Base-by-base conservation (phyloP, 495 filamentous ascomycete genomes). In the Chaetomium tenue region DNA sequence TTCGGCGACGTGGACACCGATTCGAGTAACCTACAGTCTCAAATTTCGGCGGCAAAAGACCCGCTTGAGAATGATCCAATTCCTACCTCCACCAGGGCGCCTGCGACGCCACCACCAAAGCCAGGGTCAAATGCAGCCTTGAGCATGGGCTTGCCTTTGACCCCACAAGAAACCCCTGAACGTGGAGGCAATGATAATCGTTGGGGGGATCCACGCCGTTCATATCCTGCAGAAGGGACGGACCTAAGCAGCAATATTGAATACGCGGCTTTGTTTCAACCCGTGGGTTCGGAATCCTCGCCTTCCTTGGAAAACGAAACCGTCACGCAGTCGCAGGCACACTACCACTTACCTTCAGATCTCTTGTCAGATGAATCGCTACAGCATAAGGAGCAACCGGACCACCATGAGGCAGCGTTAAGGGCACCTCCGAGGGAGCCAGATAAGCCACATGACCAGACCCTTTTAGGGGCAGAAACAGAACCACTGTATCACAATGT, bases 401-500 rank as follows among this genome's bases (percentile, higher is more conserved):
- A 3, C 15, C 26, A 6, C 28, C 40, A 44, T n/a, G 7, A 5
- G 3, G 13, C 12, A 4, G 15, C 26, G 25, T 8, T 2, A 4
- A 5, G 3, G 5, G 0, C 16, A 16, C 26, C 25, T 1, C 3
- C 16, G 0, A 33, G 5, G 15, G 0, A 0, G 1, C 3, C 51
- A 1, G 25, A 5, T 18, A 4, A 0, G 18, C 11, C 51, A 3
- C 26, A 0, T 0, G n/a, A 5, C 25, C 25, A 53, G 12, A 9
- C 64, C 58, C 4, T 53, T 16, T 11, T 15, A 18, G 15, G 40
- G 13, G 2, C 40, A 18, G 56, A 33, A 57, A 60, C 13, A 4
- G 40, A 18, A 15, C 7, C n/a, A 53, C 64, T 20, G 55, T 63
- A 7, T 55, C 51, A 25, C 12, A n/a, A 53, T 53, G 26, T 30